Evolutionary conservation across 1,284 basidiomycete species (phyloP), one percentile per base, ranked within the genome.

Genomic region (Marasmius oreades): DNA sequence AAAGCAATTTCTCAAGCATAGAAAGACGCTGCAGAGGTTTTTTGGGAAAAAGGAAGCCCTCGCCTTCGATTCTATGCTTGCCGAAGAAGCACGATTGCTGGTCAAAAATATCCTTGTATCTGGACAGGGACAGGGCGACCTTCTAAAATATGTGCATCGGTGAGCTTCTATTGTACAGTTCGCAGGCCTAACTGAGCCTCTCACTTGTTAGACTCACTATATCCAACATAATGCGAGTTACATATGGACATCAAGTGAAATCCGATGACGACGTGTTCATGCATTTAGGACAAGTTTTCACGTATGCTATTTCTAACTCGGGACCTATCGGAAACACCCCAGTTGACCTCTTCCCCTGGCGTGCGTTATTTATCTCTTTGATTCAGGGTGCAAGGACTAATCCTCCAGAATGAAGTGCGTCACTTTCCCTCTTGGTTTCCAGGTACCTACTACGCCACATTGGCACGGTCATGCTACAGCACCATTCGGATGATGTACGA

Each of bases 361-460:
- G 61, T 62, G 31, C 28, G 61, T 59, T 12, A 14, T 10, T 11
- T 4, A 50, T 6, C n/a, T 61, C 31, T 56, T 59, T 58, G 36
- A 46, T 57, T 31, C n/a, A n/a, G n/a, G n/a, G n/a, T n/a, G n/a
- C n/a, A n/a, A 23, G 12, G 31, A 16, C n/a, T 33, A 20, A 46
- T 34, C 46, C 42, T 20, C 50, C 53, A 44, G 64, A 65, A 5
- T 55, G 63, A 3, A 67, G 66, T 67, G 10, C 24, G 55, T 46
- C 24, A 64, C 48, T 56, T 64, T 11, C 66, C 65, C 8, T 62
- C 62, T 0, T 69, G 65, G 64, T 66, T 69, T 37, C 67, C 67
- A 16, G 65, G 64, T 2, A 61, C 63, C 31, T 59, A 62, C 56
- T 67, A 66, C 42, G 64, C 63, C 10, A 51, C 45, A 10, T 52